phyloP scores from a whole-genome alignment of 805 yeast genomes.

The Saccharomyces cerevisiae region DNA sequence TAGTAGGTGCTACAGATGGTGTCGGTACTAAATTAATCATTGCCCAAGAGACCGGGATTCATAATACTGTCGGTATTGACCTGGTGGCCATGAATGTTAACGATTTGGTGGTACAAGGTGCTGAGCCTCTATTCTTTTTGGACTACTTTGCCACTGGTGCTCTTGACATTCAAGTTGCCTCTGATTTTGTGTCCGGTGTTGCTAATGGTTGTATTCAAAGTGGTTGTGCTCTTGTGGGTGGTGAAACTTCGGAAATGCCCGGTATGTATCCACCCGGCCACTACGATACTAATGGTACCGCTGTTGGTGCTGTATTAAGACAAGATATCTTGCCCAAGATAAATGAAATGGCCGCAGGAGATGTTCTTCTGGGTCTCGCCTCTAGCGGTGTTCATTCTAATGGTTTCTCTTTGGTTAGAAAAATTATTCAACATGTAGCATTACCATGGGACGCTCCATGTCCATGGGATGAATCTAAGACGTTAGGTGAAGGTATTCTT shows the following conservation, averaged over 20 bases:
- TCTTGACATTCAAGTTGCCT: conserved; percentile 74
- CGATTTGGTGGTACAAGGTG: conserved; percentile 97
- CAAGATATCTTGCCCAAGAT: conserved; percentile 63
- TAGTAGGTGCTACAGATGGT: conserved; percentile 98
- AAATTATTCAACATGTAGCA: conserved; percentile 73
- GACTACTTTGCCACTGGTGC: conserved; percentile 96
- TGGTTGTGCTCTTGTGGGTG: conserved; percentile 97
- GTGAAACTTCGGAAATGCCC: conserved; percentile 99
- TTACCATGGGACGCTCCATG: conserved; percentile 64
- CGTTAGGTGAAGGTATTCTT: conserved; percentile 80
- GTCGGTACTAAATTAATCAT: conserved; percentile 95
- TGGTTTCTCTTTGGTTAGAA: conserved; percentile 91
- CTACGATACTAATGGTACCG: conserved; percentile 97
- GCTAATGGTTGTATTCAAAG: conserved; percentile 92
- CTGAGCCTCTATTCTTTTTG: conserved; percentile 90
- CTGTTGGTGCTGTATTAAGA: conserved; percentile 90
- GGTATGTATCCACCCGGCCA: conserved; percentile 95
- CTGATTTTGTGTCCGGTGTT: conserved; percentile 87
- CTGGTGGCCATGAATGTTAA: conserved; percentile 98
- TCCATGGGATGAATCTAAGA: conserved; percentile 69
- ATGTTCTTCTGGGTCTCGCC: conserved; percentile 75
- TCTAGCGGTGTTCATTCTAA: conserved; percentile 95
- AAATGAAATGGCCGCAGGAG: conserved; percentile 63
- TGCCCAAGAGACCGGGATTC: conserved; percentile 83
- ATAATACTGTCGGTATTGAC: conserved; percentile 97